Evolutionary conservation across 768 basidiomycete genomes (phyloP), one percentile per base, ranked within the genome.

Genomic region (Xerocomus brunneocitrinus): DNA sequence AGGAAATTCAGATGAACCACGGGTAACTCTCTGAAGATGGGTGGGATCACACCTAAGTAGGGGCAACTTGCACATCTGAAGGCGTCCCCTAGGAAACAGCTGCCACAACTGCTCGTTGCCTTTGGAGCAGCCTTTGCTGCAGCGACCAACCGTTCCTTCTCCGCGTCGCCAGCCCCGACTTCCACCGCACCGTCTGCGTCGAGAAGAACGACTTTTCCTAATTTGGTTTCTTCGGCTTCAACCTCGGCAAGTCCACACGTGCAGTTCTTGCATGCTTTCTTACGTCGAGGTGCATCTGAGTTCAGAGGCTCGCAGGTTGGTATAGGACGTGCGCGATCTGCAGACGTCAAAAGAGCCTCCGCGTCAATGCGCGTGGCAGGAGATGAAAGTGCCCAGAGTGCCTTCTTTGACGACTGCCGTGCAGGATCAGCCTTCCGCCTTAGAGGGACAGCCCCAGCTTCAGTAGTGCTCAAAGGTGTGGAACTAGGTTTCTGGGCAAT

Each of bases 1-100:
- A n/a, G 40, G 30, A 12, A n/a, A 38, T 30, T 35, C 56, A 44
- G 31, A 27, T 58, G 49, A 59, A 51, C 39, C 19, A 45, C 55
- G 24, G 57, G 55, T 36, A 55, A 28, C 54, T 27, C 14, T 14
- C 22, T 50, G 52, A 48, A 39, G 34, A 30, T 41, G 14, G 47
- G 34, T 36, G 47, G n/a, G 16, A 81, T 25, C 90, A 56, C 60
- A 98, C 95, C 95, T 42, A 91, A 76, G 72, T 98, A 99, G 28
- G 97, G 97, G 70, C 97, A 99, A 49, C 92, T 84, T 24, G 87
- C 87, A 71, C 97, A 99, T 65, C 97, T 78, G 75, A 99, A 99
- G 3, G 97, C 97, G 71, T 99, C 97, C 9, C 97, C 97, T 35
- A 98, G 74, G 76, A 91, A 98, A 76, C 97, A 99, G 74, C 79